A percentile compares a stretch with the other conserved stretches of the same genome.
Conservation (phyloP, 2,329 filamentous ascomycete genomes). For the Trichoderma atroviride region DNA sequence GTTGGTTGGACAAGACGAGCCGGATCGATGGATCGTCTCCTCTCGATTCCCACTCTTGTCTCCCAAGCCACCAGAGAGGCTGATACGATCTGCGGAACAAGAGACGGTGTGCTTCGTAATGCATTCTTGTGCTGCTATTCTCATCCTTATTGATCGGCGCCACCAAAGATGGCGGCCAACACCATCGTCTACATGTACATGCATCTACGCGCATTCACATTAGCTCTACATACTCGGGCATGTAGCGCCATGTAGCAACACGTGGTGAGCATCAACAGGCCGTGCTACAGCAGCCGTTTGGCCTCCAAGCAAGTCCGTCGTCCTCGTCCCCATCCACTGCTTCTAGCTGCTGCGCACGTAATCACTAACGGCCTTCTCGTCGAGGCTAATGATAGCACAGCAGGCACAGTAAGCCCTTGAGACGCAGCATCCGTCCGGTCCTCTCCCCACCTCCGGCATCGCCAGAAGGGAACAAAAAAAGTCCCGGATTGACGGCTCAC, state of each 20-base stretch:
- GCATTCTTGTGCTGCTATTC: slow-evolving; percentile 9
- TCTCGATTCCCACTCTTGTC: slow-evolving; percentile 3
- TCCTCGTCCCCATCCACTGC: neutral
- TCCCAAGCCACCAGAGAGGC: neutral
- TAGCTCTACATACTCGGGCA: neutral
- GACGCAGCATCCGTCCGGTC: neutral
- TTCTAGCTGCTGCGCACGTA: slow-evolving; percentile 20
- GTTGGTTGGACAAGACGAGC: neutral
- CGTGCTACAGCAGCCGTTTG: neutral
- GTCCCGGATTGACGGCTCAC: neutral
- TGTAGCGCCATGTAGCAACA: slow-evolving; percentile 13
- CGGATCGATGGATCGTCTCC: slow-evolving; percentile 13
- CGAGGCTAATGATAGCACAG: neutral
- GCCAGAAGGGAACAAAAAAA: neutral
- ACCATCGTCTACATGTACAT: neutral
- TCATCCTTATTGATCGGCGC: slow-evolving; percentile 14
- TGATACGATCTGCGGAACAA: neutral
- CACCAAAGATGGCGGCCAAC: neutral
- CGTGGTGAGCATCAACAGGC: slow-evolving; percentile 21
- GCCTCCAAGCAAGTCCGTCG: neutral
- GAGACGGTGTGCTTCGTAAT: slow-evolving; percentile 15
- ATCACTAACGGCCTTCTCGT: slow-evolving; percentile 12
- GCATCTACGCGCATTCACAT: neutral
- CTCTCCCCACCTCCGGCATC: neutral
- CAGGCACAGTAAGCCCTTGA: slow-evolving; percentile 15